phyloP scores from a whole-genome alignment of 164 flowering plant genomes.

The Annona squamosa region DNA sequence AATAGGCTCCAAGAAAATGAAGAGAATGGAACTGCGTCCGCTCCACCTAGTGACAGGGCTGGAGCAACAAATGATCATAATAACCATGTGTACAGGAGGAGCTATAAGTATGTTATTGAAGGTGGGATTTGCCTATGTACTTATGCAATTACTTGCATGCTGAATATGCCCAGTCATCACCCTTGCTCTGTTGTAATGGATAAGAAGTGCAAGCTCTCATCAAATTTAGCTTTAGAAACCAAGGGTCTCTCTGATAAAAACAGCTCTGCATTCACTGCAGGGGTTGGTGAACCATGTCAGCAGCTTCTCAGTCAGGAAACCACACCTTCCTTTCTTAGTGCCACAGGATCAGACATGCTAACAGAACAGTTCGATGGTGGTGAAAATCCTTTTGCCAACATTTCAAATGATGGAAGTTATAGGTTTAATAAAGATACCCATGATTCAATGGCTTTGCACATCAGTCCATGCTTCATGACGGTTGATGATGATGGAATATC shows the following conservation, averaged over 20 bases:
- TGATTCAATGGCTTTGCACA: not conserved
- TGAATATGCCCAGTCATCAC: constrained; percentile 15
- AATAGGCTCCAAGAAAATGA: constrained; percentile 23
- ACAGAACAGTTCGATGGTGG: constrained; percentile 10
- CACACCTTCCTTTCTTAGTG: constrained; percentile 3
- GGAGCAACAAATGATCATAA: constrained; percentile 14
- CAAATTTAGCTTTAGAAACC: constrained; percentile 8
- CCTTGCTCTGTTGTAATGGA: not conserved
- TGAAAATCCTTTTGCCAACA: constrained; percentile 6
- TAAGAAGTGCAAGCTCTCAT: constrained; percentile 4
- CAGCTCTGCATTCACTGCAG: constrained; percentile 27
- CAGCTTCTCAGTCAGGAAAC: constrained; percentile 12
- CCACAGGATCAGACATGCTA: constrained; percentile 8
- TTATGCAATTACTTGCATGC: constrained; percentile 14
- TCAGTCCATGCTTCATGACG: constrained; percentile 22
- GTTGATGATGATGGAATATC: constrained; percentile 10
- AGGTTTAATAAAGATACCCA: not conserved
- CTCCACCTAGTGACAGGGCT: constrained; percentile 15
- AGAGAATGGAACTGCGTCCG: constrained; percentile 14
- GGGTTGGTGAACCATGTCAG: constrained; percentile 21
- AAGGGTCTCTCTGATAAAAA: constrained; percentile 8
- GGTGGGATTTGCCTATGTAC: constrained; percentile 19
- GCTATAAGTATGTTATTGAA: constrained; percentile 14
- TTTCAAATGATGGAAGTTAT: constrained; percentile 4
- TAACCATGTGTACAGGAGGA: constrained; percentile 11